Evolutionary conservation across 1,284 basidiomycete species (phyloP).

Genomic region (Ganoderma resinaceum): DNA sequence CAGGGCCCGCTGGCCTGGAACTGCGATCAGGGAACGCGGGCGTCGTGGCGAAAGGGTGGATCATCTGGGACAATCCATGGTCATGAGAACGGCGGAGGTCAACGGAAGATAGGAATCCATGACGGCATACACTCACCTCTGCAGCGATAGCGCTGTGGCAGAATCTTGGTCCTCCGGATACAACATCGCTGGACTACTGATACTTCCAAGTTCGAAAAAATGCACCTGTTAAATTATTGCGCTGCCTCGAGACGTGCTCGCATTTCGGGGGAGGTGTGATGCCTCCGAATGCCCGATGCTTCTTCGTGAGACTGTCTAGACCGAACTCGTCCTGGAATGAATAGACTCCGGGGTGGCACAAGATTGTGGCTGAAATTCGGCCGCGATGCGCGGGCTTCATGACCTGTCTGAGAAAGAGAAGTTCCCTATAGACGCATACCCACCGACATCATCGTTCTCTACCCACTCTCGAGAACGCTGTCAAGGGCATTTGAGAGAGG

Average conservation of each 20-base stretch:
- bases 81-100: constrained; percentile 1
- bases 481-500: not conserved
- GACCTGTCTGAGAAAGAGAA: constrained; percentile 4
- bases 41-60: not conserved
- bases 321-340: not conserved
- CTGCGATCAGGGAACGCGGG: constrained; percentile 4
- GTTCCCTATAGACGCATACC: not conserved
- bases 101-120: not conserved
- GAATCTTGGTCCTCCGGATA: not conserved
- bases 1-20: not conserved
- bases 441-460: not conserved
- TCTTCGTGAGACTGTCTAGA: not conserved
- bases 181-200: not conserved
- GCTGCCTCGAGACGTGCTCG: not conserved
- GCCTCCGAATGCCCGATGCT: not conserved
- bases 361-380: not conserved
- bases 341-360: not conserved
- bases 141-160: not conserved
- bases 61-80: not conserved
- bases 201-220: not conserved
- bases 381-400: constrained; percentile 1
- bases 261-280: not conserved
- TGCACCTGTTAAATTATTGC: not conserved
- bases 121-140: constrained; percentile 2
- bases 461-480: not conserved